phyloP scores from a whole-genome alignment of 2,329 filamentous ascomycete species.

The Dactylonectria estremocensis region DNA sequence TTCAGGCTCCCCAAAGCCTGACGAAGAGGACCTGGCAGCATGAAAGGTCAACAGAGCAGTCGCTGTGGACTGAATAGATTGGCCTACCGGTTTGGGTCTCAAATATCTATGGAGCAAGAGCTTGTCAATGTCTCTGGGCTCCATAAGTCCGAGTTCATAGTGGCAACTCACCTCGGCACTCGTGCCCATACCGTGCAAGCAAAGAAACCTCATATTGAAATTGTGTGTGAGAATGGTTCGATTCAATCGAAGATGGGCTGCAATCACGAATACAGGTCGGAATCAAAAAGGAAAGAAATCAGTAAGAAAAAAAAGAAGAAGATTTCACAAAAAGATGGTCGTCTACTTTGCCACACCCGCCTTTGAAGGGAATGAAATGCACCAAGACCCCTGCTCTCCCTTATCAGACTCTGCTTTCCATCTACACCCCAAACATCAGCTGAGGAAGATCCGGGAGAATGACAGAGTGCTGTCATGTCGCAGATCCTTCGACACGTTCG shows the following conservation, averaged over 20 bases:
- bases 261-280: background rate
- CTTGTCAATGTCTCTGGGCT: background rate
- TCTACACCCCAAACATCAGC: background rate
- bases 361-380: background rate
- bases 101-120: background rate
- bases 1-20: slow-evolving; percentile 4
- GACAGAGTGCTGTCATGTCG: background rate
- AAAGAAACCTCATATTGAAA: slow-evolving; percentile 18
- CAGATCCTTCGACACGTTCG: background rate
- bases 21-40: slow-evolving; percentile 2
- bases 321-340: background rate
- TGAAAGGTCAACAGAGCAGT: background rate
- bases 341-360: background rate
- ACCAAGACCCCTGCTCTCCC: background rate
- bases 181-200: slow-evolving; percentile 22
- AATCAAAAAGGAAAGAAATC: too few species aligned
- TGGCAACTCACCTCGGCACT: slow-evolving; percentile 15
- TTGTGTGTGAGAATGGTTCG: background rate
- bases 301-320: background rate
- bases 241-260: background rate
- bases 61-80: too few species aligned
- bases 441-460: background rate
- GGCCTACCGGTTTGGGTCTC: slow-evolving; percentile 16
- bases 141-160: too few species aligned
- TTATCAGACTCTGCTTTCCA: background rate